Evolutionary conservation across 2,329 filamentous ascomycete genomes (phyloP).

Genomic region (Nothophoma quercina): DNA sequence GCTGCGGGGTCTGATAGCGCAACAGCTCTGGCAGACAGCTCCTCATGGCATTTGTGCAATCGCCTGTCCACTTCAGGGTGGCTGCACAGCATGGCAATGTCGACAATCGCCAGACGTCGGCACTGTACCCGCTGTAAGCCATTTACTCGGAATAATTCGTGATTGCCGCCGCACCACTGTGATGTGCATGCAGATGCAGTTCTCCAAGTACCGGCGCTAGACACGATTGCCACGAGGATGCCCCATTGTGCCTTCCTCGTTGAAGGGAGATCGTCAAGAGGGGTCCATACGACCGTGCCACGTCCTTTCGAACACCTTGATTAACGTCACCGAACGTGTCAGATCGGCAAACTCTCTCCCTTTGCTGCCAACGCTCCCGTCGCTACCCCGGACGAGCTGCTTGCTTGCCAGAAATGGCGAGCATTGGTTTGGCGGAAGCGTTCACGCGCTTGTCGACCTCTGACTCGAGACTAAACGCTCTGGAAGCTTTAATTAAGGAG

Average conservation of each 20-base stretch:
- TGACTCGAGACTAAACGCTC: conserved; percentile 28
- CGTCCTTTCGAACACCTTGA: background rate
- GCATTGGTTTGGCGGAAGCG: conserved; percentile 1
- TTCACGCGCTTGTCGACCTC: conserved; percentile 27
- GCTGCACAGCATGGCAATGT: background rate
- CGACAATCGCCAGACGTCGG: background rate
- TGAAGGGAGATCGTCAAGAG: conserved; percentile 14
- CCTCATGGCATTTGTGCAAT: conserved; percentile 12
- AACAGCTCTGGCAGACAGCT: conserved; percentile 1
- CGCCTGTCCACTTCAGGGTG: background rate
- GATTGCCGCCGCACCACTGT: conserved; percentile 2
- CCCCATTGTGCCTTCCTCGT: background rate
- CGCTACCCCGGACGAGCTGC: background rate
- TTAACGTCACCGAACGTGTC: conserved; percentile 2
- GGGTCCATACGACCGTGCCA: conserved; percentile 3
- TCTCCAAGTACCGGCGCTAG: conserved; percentile 15
- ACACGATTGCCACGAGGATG: conserved; percentile 16
- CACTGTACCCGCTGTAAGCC: background rate
- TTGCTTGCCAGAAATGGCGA: conserved; percentile 5
- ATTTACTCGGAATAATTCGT: conserved; percentile 6
- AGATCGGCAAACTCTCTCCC: conserved; percentile 7
- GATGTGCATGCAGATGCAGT: conserved; percentile 12
- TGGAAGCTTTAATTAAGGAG: conserved; percentile 33
- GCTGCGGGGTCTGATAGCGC: conserved; percentile 9
- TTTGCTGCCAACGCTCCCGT: background rate